Base-by-base conservation (phyloP, 1,139 yeast genomes). In the Geotrichum bryndzae region DNA sequence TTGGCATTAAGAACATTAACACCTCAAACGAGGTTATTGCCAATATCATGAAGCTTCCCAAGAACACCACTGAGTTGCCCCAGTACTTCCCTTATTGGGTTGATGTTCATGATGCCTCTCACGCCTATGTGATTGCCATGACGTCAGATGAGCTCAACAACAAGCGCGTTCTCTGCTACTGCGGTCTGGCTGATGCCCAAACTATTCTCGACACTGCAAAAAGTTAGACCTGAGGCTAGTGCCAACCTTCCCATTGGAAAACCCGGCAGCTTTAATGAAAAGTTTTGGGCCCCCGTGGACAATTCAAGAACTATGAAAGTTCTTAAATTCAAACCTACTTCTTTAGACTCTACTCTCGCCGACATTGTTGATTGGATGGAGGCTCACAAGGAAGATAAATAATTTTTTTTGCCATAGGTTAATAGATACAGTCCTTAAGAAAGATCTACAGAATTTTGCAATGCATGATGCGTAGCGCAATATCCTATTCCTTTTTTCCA, bases 91-190 rank as follows among this genome's bases (percentile, higher is more conserved):
- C 53, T 3, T 53, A 35, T 27, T 62, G 52, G 50, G 48, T 57
- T 48, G 64, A 62, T 11, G 64, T 62, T 18, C 53, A 62, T 11
- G 64, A 62, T 45, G 62, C 55, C 15, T 62, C 62, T 3, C 27
- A 31, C 1, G 48, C 58, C 15, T 62, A 62, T 27, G 25, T 62
- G 15, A 48, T 8, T 4, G 70, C 72, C 8, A 56, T 68, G 55
- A 59, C 62, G 56, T 52, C 57, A 29, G 60, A 59, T 18, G 65
- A 63, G 23, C 70, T 75, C 11, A 69, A 72, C 23, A 76, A 76
- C 48, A 73, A 78, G 68, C 74, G 84, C 57, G 72, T 76, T 51
- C 74, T 79, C 56, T 69, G 78, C 66, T 68, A 73, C 33, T 69
- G 69, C 3, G 77, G 74, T 0, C 66, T 68, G 29, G 77, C 72